Conservation (phyloP, 2,329 filamentous ascomycete genomes). For the Penicillium brasilianum region DNA sequence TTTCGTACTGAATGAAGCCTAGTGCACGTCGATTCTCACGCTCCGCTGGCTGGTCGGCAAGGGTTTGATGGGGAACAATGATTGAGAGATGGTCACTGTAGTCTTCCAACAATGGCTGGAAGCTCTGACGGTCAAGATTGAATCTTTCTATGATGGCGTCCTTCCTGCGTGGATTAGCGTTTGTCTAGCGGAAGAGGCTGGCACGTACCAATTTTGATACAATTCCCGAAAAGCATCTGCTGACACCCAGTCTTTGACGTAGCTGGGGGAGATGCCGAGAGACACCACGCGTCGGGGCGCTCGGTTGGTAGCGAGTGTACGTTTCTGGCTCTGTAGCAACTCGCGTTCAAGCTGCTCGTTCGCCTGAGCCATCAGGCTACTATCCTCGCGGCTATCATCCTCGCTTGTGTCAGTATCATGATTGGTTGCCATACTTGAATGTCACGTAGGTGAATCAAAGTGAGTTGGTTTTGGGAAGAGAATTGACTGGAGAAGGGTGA, state of each 20-base stretch:
- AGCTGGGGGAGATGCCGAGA: neutral
- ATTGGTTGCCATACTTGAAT: too few relatives aligned
- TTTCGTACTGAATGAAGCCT: too few relatives aligned
- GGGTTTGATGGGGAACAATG: neutral
- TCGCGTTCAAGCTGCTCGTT: too few relatives aligned
- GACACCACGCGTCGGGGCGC: neutral
- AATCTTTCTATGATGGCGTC: neutral
- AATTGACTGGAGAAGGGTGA: too few relatives aligned
- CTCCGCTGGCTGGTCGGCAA: neutral
- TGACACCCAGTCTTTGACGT: neutral
- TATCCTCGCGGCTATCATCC: too few relatives aligned
- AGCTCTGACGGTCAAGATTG: neutral
- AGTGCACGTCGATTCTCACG: neutral
- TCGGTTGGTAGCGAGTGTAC: neutral
- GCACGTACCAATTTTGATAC: neutral
- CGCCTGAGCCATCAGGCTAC: too few relatives aligned
- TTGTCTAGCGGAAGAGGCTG: neutral
- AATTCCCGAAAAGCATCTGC: constrained; percentile 3
- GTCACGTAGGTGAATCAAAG: too few relatives aligned
- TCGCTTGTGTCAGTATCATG: too few relatives aligned
- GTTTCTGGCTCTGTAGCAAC: neutral
- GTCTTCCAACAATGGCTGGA: neutral
- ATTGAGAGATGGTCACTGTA: neutral
- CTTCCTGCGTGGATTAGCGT: neutral
- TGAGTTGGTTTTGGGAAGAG: too few relatives aligned